Evolutionary conservation across 345 rosid genomes (phyloP), one percentile per base, ranked within the genome.

Genomic region (Lepidium aucheri): DNA sequence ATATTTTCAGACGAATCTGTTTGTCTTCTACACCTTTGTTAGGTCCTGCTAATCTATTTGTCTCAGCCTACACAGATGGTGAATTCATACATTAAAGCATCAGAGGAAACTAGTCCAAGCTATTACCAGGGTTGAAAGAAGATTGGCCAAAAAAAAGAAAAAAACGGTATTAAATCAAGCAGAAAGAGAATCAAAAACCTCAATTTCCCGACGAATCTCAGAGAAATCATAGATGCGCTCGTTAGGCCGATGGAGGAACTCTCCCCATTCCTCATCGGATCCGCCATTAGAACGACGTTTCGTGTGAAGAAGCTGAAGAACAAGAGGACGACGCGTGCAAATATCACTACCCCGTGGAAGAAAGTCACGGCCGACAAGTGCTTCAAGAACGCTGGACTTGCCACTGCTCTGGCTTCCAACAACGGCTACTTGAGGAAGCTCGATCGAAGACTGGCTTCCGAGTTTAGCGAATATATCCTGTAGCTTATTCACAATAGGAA

Each of bases 341-440:
- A 91, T 91, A 13, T 91, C 96, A 30, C 74, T 77, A 2, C 98
- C 96, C 0, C 99, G 95, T 2, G 99, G 98, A 66, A 95, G 79
- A 79, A 95, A 95, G 58, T 95, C 97, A 6, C 99, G 86, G 38
- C 99, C 99, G 24, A 95, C 99, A 45, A 95, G 95, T 0, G 99
- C 83, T 75, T 95, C 99, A 11, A 95, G 87, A 17, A 95, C 99
- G 82, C 97, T 91, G 13, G 97, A 91, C 82, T 95, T 95, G 24
- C 99, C 99, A 72, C 99, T 95, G 76, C 97, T 91, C 78, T 95
- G 99, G 73, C 96, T 91, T 0, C 99, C 99, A 12, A 95, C 96
- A 39, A 91, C 99, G 16, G 96, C 96, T 53, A 95, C 99, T 76
- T 95, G 99, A 71, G 99, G 99, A 46, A 95, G 88, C 80, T 86